Evolutionary conservation across 1,284 basidiomycete genomes (phyloP).

Genomic region (Pisolithus thermaeus): DNA sequence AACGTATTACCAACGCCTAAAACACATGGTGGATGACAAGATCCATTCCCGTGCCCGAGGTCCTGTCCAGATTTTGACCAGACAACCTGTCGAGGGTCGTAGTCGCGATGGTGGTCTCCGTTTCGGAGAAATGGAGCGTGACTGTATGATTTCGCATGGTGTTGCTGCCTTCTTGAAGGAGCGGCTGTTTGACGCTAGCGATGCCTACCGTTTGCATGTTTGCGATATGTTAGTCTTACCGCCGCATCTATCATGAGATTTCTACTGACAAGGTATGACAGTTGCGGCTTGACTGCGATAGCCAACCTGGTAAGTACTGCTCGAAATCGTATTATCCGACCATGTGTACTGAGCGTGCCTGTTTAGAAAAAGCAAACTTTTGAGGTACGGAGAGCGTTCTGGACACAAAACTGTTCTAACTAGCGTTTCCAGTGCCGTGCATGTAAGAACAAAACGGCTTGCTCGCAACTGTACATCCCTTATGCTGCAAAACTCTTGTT

Average conservation of each 20-base stretch:
- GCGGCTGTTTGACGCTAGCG: slow-evolving; percentile 88
- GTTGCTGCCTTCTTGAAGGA: slow-evolving; percentile 97
- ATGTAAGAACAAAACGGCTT: slow-evolving; percentile 93
- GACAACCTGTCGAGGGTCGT: slow-evolving; percentile 99
- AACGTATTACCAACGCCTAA: slow-evolving; percentile 98
- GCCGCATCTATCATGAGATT: slow-evolving; percentile 1
- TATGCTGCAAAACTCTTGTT: slow-evolving; percentile 90
- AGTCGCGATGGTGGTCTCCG: slow-evolving; percentile 97
- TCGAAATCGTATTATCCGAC: neutral
- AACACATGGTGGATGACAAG: slow-evolving; percentile 99
- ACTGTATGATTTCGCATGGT: slow-evolving; percentile 99
- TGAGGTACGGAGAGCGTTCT: slow-evolving; percentile 40
- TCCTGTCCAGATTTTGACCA: slow-evolving; percentile 95
- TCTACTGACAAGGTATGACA: slow-evolving; percentile 29
- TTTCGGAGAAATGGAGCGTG: slow-evolving; percentile 99
- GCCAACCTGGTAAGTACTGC: slow-evolving; percentile 72
- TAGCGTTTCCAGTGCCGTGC: slow-evolving; percentile 58
- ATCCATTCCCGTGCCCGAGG: slow-evolving; percentile 97
- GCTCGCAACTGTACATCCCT: slow-evolving; percentile 87
- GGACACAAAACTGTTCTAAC: neutral
- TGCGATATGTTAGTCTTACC: slow-evolving; percentile 79
- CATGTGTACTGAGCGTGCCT: slow-evolving; percentile 4
- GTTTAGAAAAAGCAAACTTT: slow-evolving; percentile 80
- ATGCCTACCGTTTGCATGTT: slow-evolving; percentile 93
- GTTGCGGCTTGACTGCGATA: slow-evolving; percentile 91